Percentiles rank a stretch among this genome's conserved stretches.
phyloP scores from a whole-genome alignment of 306 rosid genomes.

The Vicia sativa region DNA sequence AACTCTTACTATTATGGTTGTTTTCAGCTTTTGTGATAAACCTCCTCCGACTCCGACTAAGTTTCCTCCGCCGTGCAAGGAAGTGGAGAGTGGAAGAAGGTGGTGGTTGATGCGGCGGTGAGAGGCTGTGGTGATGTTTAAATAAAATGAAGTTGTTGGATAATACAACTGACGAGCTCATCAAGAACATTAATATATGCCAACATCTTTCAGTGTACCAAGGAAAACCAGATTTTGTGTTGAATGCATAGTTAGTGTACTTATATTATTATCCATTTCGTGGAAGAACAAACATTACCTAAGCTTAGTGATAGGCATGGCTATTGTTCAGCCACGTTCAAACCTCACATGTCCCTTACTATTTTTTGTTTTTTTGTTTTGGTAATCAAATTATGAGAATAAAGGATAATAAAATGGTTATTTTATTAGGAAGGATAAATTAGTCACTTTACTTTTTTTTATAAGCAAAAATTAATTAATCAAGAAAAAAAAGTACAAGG shows the following conservation, averaged over 20 bases:
- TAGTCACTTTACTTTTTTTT: too few species aligned
- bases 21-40: constrained; percentile 59
- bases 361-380: background rate
- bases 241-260: too few species aligned
- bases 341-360: background rate
- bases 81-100: too few species aligned
- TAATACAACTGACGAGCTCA: constrained; percentile 64
- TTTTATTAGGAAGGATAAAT: too few species aligned
- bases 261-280: background rate
- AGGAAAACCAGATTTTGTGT: constrained; percentile 36
- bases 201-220: constrained; percentile 61
- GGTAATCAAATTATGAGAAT: too few species aligned
- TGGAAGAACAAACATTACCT: background rate
- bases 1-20: constrained; percentile 13
- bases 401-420: too few species aligned
- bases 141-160: constrained; percentile 48
- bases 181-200: constrained; percentile 47
- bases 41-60: constrained; percentile 43
- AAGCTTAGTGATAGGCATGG: constrained; percentile 8
- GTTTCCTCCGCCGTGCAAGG: constrained; percentile 21
- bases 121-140: constrained; percentile 34
- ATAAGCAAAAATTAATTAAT: too few species aligned
- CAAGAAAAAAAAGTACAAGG: too few species aligned
- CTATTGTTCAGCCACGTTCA: constrained; percentile 41
- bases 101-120: too few species aligned